These are phyloP conservation scores for Sclerotinia sclerotiorum DNA, from an alignment of 2,329 filamentous ascomycete species.

Conservation along the genomic window DNA sequence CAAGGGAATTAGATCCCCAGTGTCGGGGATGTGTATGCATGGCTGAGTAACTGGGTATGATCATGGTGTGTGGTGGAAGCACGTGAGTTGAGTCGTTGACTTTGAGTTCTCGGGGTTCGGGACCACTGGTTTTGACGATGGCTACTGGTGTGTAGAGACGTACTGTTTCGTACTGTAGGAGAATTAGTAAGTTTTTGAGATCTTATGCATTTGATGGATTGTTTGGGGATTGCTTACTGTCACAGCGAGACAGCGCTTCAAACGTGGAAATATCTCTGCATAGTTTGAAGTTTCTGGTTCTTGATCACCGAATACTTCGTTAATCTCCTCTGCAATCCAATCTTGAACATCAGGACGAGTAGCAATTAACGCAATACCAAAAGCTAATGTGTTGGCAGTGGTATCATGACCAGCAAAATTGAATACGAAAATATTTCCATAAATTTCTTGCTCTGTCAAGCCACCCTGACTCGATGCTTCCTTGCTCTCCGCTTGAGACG, in stretches of 20 bases:
- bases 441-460: conserved; percentile 20
- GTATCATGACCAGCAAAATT: conserved; percentile 20
- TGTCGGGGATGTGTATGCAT: conserved; percentile 14
- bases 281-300: conserved; percentile 10
- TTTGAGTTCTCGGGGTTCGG: not conserved
- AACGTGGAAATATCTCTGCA: not conserved
- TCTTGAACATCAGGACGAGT: conserved; percentile 15
- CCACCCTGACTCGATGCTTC: conserved; percentile 11
- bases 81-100: not conserved
- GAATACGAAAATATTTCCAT: conserved; percentile 21
- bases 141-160: conserved; percentile 15
- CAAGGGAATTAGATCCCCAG: conserved; percentile 14
- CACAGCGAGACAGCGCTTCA: conserved; percentile 17
- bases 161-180: conserved; percentile 13
- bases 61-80: not conserved
- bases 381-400: conserved; percentile 9
- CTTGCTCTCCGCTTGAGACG: conserved; percentile 3
- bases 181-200: not conserved
- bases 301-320: conserved; percentile 5
- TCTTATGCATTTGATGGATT: not conserved
- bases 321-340: conserved; percentile 13
- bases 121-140: not conserved
- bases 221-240: not conserved
- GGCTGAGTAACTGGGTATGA: conserved; percentile 17
- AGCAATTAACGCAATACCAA: not conserved